Conservation (phyloP, 2,329 filamentous ascomycete species). For the Paecilomyces fulvus region DNA sequence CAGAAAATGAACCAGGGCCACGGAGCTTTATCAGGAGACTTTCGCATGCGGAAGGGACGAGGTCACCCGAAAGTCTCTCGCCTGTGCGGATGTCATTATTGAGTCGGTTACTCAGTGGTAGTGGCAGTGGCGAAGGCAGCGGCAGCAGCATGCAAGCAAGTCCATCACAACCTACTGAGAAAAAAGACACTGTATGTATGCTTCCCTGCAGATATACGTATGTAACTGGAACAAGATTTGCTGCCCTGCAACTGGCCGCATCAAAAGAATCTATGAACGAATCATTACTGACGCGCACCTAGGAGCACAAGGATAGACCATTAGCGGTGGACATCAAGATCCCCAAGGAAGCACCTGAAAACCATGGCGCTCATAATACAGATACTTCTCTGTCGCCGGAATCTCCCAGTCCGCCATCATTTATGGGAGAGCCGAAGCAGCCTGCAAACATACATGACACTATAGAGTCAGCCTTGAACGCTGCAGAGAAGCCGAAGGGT, state of each 20-base stretch:
- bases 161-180: neutral
- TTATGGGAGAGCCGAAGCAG: conserved; percentile 15
- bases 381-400: neutral
- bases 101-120: neutral
- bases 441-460: conserved; percentile 19
- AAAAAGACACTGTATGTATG: neutral
- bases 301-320: neutral
- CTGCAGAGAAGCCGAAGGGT: neutral
- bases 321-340: neutral
- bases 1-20: neutral
- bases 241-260: neutral
- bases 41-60: neutral
- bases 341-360: neutral
- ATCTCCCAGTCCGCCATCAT: conserved; percentile 2
- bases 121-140: neutral
- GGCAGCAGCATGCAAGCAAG: neutral
- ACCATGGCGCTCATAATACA: neutral
- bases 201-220: neutral
- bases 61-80: neutral
- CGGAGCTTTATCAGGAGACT: neutral
- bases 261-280: neutral
- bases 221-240: neutral
- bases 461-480: conserved; percentile 14
- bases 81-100: neutral
- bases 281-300: neutral